Evolutionary conservation across 352 stramenopile genomes (phyloP), one percentile per base, ranked within the genome.

Genomic region (Proteromonas lacertae): DNA sequence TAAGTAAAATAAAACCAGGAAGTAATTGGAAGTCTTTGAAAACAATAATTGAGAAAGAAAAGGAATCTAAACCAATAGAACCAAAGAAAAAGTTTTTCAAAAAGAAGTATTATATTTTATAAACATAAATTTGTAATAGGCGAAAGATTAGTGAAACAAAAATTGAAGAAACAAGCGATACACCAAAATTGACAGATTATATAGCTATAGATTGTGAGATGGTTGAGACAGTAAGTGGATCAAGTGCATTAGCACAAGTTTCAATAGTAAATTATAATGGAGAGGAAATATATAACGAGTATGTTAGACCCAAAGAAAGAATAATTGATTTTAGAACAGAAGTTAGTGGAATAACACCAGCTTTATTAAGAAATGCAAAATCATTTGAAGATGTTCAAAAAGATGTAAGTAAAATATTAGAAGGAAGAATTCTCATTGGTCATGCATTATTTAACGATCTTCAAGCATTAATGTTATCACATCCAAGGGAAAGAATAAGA

Each of bases 131-230:
- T n/a, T n/a, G n/a, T n/a, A n/a, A n/a, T n/a, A n/a, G n/a, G n/a
- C n/a, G n/a, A n/a, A n/a, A n/a, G n/a, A 13, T 36, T 13, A 18
- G 7, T 1, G 36, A 48, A 42, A 54, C 43, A 12, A 41, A 64
- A 16, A 52, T 35, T 14, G 35, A 55, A 29, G 51, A 63, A 38
- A 52, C 66, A 25, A 45, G 61, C 24, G 24, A 28, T 28, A 10
- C 24, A 5, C 5, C 24, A 10, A 10, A 28, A 10, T 10, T 10
- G 10, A 10, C 24, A 5, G 10, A 28, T 10, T 65, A 62, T 38
- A 48, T 80, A 32, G 55, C 51, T 1, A 31, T 83, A 22, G 59
- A 78, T 35, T 76, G 63, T 38, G 70, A 79, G 51, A 76, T 80
- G 61, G 68, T 86, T 0, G 66, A 56, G 29, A 30, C 34, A 1